Evolutionary conservation across 495 filamentous ascomycete genomes (phyloP), one percentile per base, ranked within the genome.

Genomic region (Durotheca rogersii): DNA sequence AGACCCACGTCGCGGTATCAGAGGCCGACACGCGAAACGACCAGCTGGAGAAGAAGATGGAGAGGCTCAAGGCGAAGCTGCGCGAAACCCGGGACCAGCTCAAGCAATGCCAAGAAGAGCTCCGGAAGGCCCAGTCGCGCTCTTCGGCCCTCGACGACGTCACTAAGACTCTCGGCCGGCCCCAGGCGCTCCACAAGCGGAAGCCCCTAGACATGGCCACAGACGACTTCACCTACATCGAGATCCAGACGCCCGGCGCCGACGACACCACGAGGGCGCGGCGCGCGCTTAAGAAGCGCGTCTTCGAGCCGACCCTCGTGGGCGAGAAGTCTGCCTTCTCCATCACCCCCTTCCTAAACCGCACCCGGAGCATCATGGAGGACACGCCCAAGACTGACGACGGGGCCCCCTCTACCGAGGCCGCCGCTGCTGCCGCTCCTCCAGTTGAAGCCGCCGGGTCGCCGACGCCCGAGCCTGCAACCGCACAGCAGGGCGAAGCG

Each of bases 271-370:
- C 40, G 42, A 72, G 57, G 46, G 64, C 47, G 47, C 60, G 53
- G 55, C 68, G 58, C 58, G 61, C 38, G 50, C 40, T 75, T 52
- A 75, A 78, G 58, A 84, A 82, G 47, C 75, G 74, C 49, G 71
- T 65, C 15, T 69, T 71, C 36, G 71, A 75, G 18, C 74, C 79
- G 11, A 80, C 80, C 0, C 59, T 84, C 30, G 69, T 83, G 25
- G 89, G 87, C 17, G 89, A 94, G 54, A 95, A 95, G 66, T 95
- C 90, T 0, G 81, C 76, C 14, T 96, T 96, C 63, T 93, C 89
- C 7, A 90, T 96, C 53, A 96, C 91, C 1, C 91, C 91, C 0
- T 94, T 90, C 67, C 71, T 96, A 20, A 94, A 92, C 71, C 84
- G 87, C 41, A 88, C 85, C 5, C 73, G 78, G 32, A 84, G 74